Evolutionary conservation across 805 yeast species (phyloP), one percentile per base, ranked within the genome.

Genomic region (Monosporozyma siamensis): DNA sequence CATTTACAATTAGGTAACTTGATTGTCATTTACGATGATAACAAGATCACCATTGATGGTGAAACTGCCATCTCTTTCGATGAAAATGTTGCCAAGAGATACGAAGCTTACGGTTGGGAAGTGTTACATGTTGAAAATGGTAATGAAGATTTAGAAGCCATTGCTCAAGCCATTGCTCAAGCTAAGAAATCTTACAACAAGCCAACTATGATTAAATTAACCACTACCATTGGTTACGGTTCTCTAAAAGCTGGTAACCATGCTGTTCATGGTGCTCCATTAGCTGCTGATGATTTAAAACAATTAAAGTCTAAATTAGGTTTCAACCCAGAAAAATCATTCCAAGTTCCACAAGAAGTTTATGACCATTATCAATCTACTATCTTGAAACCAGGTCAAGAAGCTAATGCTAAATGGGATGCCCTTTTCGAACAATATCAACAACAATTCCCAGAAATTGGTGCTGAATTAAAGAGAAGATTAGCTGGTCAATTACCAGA

Each of bases 31-130:
- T 92, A 90, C 79, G 98, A 90, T 66, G 95, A 87, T 73, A 90
- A 90, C 81, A 82, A 80, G 65, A 89, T 90, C 74, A 83, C 97
- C 58, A 92, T 92, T 63, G 98, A 90, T 66, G 98, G 98, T 73
- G 70, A 74, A 68, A 92, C 94, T 61, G 71, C 76, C 50, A 78
- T 80, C 48, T 86, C 97, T 46, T 90, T 90, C 78, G 85, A 95
- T 48, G 97, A 90, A 72, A 86, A 92, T 63, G 97, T 92, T 40
- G 61, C 74, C 51, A 74, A 72, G 64, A 80, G 97, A 70, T 82
- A 83, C 66, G 81, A 80, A 71, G 75, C 96, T 44, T 92, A 90
- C 68, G 97, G 95, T 53, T 90, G 97, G 97, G 82, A 92, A 71
- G 75, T 82, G 32, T 49, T 83, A 50, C 71, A 75, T 66, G 89